These are phyloP conservation scores for Eimeria zaria DNA, from an alignment of 169 alveolate species.

Conservation along the genomic window DNA sequence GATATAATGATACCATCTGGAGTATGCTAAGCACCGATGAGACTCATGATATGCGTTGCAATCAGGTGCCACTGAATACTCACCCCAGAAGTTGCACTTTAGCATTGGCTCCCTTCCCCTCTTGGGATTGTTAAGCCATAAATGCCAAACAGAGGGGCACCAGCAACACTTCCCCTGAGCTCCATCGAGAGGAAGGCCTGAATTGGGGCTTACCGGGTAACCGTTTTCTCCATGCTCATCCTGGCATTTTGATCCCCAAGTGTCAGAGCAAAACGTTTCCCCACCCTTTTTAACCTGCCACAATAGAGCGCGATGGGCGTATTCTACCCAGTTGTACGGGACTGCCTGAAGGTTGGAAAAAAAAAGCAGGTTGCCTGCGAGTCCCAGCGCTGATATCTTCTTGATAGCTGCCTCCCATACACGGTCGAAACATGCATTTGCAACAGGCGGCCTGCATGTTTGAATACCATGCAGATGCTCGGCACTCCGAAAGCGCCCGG, in stretches of 20 bases:
- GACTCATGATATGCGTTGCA: background rate
- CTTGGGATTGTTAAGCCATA: conserved; percentile 68
- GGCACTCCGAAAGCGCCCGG: background rate
- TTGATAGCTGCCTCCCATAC: background rate
- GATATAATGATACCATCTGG: background rate
- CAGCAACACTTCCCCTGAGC: conserved; percentile 80
- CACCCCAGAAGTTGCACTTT: conserved; percentile 78
- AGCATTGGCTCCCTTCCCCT: conserved; percentile 79
- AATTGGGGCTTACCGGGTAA: conserved; percentile 61
- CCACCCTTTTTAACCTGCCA: conserved; percentile 75
- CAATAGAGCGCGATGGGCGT: conserved; percentile 68
- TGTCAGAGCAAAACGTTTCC: conserved; percentile 44
- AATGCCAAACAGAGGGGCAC: conserved; percentile 78
- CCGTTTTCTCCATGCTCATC: conserved; percentile 76
- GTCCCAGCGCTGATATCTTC: background rate
- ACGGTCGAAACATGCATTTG: background rate
- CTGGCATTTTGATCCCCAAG: conserved; percentile 75
- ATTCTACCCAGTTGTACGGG: conserved; percentile 74
- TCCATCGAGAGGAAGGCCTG: conserved; percentile 76
- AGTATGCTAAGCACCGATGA: background rate
- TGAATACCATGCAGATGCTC: background rate
- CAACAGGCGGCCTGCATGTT: background rate
- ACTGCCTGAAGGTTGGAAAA: conserved; percentile 56
- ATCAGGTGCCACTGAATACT: background rate
- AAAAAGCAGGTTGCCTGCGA: background rate